phyloP scores from a whole-genome alignment of 805 yeast species.

The Teunomyces aglyptinius region DNA sequence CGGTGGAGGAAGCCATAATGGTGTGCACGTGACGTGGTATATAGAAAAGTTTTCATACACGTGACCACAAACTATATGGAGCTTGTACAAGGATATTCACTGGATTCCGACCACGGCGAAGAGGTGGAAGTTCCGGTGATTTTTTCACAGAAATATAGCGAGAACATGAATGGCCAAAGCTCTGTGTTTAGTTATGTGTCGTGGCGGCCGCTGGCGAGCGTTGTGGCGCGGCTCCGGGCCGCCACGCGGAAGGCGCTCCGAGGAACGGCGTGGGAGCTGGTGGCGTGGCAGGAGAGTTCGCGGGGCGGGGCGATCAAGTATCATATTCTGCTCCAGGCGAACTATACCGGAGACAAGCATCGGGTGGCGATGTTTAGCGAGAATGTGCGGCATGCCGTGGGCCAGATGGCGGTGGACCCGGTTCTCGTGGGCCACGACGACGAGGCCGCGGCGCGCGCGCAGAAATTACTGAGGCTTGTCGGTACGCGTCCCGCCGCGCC shows the following conservation, averaged over 20 bases:
- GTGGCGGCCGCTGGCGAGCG: conserved; percentile 14
- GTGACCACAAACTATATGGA: conserved; percentile 1
- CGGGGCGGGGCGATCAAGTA: conserved; percentile 7
- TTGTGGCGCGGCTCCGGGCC: conserved; percentile 4
- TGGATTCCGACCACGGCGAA: conserved; percentile 8
- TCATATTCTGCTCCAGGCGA: conserved; percentile 18
- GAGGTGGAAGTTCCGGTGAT: not conserved
- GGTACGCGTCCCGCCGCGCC: not conserved
- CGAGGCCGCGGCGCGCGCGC: conserved; percentile 1
- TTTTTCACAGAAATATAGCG: conserved; percentile 19
- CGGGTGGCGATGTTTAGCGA: conserved; percentile 7
- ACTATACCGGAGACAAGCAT: conserved; percentile 10
- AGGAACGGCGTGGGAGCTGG: conserved; percentile 4
- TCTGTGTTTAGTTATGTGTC: conserved; percentile 17
- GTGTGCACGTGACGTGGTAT: too few species aligned
- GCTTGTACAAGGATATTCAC: conserved; percentile 13
- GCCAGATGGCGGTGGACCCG: not conserved
- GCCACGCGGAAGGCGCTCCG: conserved; percentile 6
- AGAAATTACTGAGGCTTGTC: conserved; percentile 3
- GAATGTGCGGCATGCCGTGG: conserved; percentile 7
- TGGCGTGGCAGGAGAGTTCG: not conserved
- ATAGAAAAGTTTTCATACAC: not conserved
- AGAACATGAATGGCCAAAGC: conserved; percentile 10
- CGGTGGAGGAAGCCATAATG: too few species aligned
- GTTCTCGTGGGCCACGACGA: conserved; percentile 3